These are phyloP conservation scores for Kwoniella botswanensis DNA, from an alignment of 768 basidiomycete species.

Conservation along the genomic window DNA sequence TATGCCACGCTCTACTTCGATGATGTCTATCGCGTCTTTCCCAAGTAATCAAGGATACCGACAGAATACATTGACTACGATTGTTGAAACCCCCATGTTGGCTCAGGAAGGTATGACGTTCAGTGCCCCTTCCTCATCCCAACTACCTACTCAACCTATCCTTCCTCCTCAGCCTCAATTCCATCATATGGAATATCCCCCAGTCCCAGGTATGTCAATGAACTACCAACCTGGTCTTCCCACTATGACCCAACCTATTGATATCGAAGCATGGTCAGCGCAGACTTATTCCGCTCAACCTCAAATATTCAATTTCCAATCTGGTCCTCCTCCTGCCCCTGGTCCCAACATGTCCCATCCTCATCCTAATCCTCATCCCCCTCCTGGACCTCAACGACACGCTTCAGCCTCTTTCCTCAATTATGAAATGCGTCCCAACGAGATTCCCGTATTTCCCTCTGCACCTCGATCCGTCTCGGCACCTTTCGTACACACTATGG, in stretches of 20 bases:
- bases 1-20: conserved; percentile 30
- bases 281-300: conserved; percentile 29
- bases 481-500: conserved; percentile 26
- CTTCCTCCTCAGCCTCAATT: conserved; percentile 34
- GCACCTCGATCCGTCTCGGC: conserved; percentile 33
- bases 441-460: conserved; percentile 25
- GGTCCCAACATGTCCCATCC: conserved; percentile 14
- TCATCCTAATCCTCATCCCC: neutral
- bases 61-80: conserved; percentile 28
- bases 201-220: conserved; percentile 30
- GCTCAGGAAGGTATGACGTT: conserved; percentile 24
- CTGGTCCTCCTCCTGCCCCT: conserved; percentile 9
- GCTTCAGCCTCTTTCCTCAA: conserved; percentile 30
- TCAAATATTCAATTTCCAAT: conserved; percentile 23
- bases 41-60: conserved; percentile 21
- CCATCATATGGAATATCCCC: conserved; percentile 29
- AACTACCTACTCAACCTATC: conserved; percentile 21
- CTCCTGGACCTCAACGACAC: conserved; percentile 25
- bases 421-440: conserved; percentile 31
- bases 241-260: conserved; percentile 15
- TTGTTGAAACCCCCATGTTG: conserved; percentile 28
- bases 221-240: conserved; percentile 26
- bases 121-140: conserved; percentile 19
- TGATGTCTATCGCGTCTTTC: conserved; percentile 32
- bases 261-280: conserved; percentile 36